phyloP scores from a whole-genome alignment of 2,329 filamentous ascomycete genomes.

The Colletotrichum gloeosporioides region DNA sequence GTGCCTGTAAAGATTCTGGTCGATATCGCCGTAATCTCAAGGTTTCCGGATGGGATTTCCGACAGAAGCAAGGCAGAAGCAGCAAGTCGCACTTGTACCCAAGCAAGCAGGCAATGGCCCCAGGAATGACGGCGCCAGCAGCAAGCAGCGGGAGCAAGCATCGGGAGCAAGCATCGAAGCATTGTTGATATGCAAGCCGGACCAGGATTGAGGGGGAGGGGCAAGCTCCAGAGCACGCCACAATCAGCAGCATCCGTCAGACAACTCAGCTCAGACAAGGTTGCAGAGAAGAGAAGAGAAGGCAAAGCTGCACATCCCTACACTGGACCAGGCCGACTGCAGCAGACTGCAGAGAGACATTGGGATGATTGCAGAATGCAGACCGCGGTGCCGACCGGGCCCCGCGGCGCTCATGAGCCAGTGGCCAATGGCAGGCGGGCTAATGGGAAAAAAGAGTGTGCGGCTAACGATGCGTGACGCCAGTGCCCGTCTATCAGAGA shows the following conservation, averaged over 20 bases:
- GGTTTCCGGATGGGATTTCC: not conserved
- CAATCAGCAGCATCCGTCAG: not conserved
- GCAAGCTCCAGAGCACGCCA: constrained; percentile 4
- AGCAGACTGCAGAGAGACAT: constrained; percentile 3
- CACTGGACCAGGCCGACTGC: not conserved
- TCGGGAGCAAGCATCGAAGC: not conserved
- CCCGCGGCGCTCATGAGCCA: not conserved
- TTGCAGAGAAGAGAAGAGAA: not conserved
- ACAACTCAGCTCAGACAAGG: not conserved
- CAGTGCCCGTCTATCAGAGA: constrained; percentile 6
- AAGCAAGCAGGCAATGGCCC: not conserved
- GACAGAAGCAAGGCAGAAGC: not conserved
- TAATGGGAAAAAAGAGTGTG: constrained; percentile 12
- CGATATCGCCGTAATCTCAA: not conserved
- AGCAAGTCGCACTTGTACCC: not conserved
- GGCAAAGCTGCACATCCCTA: not conserved
- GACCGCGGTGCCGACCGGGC: constrained; percentile 5
- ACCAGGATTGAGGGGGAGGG: not conserved
- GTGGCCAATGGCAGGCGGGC: constrained; percentile 11
- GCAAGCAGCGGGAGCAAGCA: not conserved
- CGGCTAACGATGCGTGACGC: constrained; percentile 5
- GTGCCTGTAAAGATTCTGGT: not conserved
- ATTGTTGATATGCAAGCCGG: not conserved
- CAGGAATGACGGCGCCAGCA: not conserved
- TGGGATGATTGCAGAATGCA: constrained; percentile 18